Evolutionary conservation across 1,284 basidiomycete species (phyloP), one percentile per base, ranked within the genome.

Genomic region (Pseudozyma thailandica): DNA sequence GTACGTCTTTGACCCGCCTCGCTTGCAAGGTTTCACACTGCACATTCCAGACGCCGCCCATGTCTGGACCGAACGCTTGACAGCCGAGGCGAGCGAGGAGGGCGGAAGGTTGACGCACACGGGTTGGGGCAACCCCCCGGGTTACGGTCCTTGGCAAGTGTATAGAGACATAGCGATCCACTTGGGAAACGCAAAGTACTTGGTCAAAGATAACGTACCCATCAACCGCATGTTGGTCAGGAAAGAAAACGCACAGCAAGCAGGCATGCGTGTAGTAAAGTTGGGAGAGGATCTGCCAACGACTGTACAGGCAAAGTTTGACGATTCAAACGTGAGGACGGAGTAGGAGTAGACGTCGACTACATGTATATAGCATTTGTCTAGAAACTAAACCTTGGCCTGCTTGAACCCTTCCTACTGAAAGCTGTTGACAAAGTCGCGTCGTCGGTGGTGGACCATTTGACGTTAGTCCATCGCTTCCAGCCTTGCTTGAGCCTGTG

Each of bases 151-250:
- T 7, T 21, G 23, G 18, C 37, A 50, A 18, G 8, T 20, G 16
- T 18, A 20, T 21, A 13, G 18, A 18, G 25, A 41, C 27, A 31
- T 50, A 2, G 48, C 48, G 37, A 41, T 50, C n/a, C 18, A 30
- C 13, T 6, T 27, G 5, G 18, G 25, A 3, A 13, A 30, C 6
- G 37, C 9, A 1, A 18, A 31, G n/a, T 50, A 15, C 16, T 6
- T 41, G 37, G 26, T 50, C 2, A 21, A 28, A 4, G 48, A 50
- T 4, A 6, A 23, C 12, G 48, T 50, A 18, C 48, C 48, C 7
- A 30, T 50, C 16, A 50, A 50, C 10, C 27, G 43, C 15, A 28
- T 44, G 43, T 12, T 28, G 12, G 26, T 44, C 21, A 27, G 8
- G 16, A 44, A 13, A 18, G 16, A 44, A n/a, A 15, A n/a, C 18